These are phyloP conservation scores for Brettanomyces naardenensis DNA, from an alignment of 805 yeast genomes.

Conservation along the genomic window DNA sequence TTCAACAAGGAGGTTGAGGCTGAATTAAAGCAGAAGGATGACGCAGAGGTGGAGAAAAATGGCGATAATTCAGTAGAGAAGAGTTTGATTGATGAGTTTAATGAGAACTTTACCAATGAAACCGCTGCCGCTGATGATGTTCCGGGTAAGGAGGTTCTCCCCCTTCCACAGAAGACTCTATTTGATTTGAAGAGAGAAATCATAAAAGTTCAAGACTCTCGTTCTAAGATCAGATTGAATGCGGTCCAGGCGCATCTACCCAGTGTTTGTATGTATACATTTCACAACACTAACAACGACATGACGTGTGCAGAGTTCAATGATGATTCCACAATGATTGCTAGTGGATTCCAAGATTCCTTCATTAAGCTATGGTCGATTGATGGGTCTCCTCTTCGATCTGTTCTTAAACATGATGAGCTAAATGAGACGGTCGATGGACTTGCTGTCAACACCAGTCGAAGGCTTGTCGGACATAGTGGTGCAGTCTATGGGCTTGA, in stretches of 20 bases:
- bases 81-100: constrained; percentile 59
- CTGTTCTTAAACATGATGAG: constrained; percentile 48
- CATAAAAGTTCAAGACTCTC: constrained; percentile 70
- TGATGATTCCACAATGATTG: constrained; percentile 77
- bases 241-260: constrained; percentile 77
- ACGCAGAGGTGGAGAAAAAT: constrained; percentile 24
- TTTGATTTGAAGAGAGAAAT: constrained; percentile 76
- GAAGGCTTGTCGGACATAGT: constrained; percentile 79
- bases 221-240: constrained; percentile 64
- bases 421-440: constrained; percentile 30
- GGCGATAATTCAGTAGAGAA: constrained; percentile 18
- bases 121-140: constrained; percentile 44
- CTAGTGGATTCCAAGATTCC: constrained; percentile 93
- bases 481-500: constrained; percentile 90
- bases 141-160: constrained; percentile 69
- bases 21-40: constrained; percentile 75
- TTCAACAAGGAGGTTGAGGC: constrained; percentile 77
- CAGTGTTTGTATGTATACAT: constrained; percentile 95
- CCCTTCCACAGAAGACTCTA: constrained; percentile 79
- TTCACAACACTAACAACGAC: constrained; percentile 88
- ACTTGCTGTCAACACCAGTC: constrained; percentile 23
- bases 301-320: constrained; percentile 83
- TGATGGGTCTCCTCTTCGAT: constrained; percentile 78
- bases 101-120: constrained; percentile 46
- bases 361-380: constrained; percentile 88